These are phyloP conservation scores for Neonectria faginata DNA, from an alignment of 2,329 filamentous ascomycete genomes.

Conservation along the genomic window DNA sequence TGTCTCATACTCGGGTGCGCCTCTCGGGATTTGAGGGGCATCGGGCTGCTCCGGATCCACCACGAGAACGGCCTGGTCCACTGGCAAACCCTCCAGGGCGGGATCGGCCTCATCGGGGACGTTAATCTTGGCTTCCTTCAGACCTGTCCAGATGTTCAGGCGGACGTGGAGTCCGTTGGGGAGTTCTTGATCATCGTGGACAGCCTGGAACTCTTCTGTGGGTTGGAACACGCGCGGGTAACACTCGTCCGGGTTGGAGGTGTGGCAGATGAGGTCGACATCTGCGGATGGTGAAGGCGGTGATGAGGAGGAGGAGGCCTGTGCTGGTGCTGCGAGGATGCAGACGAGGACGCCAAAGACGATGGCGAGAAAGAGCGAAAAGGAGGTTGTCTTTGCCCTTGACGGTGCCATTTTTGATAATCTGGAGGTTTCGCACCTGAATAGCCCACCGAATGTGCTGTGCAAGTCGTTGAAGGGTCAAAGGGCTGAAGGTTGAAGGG, in stretches of 20 bases:
- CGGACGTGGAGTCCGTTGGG: constrained; percentile 75
- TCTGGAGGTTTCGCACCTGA: neutral
- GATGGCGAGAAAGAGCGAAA: constrained; percentile 39
- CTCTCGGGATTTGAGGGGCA: constrained; percentile 55
- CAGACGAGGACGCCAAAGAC: constrained; percentile 46
- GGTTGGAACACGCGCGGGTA: constrained; percentile 74
- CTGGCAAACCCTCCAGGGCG: constrained; percentile 62
- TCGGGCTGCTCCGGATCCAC: constrained; percentile 61
- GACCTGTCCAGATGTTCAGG: constrained; percentile 72
- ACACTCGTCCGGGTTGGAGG: constrained; percentile 69
- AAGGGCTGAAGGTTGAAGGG: constrained; percentile 1
- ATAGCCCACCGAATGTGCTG: neutral
- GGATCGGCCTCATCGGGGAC: constrained; percentile 64
- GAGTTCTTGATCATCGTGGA: constrained; percentile 74
- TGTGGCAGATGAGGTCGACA: constrained; percentile 74
- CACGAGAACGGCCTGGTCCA: constrained; percentile 65
- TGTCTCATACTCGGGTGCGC: constrained; percentile 68
- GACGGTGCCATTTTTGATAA: constrained; percentile 40
- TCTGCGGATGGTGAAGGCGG: constrained; percentile 52
- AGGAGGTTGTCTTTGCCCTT: constrained; percentile 37
- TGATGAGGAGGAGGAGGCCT: constrained; percentile 46
- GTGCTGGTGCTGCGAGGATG: constrained; percentile 40
- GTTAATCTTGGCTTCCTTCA: constrained; percentile 75
- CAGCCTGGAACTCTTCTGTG: constrained; percentile 72
- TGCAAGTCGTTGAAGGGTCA: neutral